A percentile compares a stretch with the other conserved stretches of the same genome.
phyloP scores from a whole-genome alignment of 768 basidiomycete genomes.

The Leccinum imitatum region DNA sequence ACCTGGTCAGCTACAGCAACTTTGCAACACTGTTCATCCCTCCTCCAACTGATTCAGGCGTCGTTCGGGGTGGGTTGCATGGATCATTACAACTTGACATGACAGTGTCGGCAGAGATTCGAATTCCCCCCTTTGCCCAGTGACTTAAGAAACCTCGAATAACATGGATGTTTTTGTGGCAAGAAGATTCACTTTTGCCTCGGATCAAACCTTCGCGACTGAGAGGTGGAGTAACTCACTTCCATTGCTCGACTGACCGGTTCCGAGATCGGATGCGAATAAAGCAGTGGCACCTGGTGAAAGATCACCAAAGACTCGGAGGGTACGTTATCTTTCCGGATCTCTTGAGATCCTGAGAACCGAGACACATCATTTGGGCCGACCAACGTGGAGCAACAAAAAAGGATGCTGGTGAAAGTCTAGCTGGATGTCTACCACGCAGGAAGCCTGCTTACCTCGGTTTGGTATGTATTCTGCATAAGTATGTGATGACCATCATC shows the following conservation, averaged over 20 bases:
- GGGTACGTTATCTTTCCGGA: conserved; percentile 45
- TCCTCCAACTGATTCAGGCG: conserved; percentile 35
- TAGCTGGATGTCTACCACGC: conserved; percentile 44
- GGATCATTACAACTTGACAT: conserved; percentile 41
- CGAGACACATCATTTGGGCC: background rate
- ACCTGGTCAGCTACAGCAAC: too few species aligned
- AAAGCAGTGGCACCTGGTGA: conserved; percentile 46
- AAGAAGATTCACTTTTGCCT: too few species aligned
- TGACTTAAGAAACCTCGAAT: too few species aligned
- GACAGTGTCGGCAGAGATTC: conserved; percentile 41
- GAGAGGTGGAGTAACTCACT: too few species aligned
- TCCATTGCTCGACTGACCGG: conserved; percentile 15
- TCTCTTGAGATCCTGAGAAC: conserved; percentile 33
- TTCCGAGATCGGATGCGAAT: conserved; percentile 47
- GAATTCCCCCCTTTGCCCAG: conserved; percentile 40
- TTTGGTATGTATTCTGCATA: too few species aligned
- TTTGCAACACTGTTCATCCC: too few species aligned
- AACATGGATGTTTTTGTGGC: too few species aligned
- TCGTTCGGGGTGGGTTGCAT: conserved; percentile 38
- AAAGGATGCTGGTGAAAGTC: conserved; percentile 52
- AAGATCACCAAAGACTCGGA: conserved; percentile 47
- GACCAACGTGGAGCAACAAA: background rate
- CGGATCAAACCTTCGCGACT: too few species aligned
- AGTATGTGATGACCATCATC: too few species aligned
- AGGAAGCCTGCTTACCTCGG: too few species aligned